phyloP scores from a whole-genome alignment of 2,329 filamentous ascomycete species.

The Trichoderma sp. region DNA sequence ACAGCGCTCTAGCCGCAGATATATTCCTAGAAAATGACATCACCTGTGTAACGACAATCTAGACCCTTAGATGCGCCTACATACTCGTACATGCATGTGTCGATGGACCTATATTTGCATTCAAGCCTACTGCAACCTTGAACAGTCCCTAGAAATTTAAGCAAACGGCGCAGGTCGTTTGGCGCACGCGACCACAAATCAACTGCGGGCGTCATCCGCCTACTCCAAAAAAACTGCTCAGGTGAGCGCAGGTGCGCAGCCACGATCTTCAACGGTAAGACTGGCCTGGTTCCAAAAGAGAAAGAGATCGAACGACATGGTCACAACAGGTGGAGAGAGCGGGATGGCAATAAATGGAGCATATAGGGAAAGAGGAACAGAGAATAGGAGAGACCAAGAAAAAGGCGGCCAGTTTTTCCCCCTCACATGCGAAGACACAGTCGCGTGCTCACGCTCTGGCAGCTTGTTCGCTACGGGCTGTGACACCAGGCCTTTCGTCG shows the following conservation, averaged over 20 bases:
- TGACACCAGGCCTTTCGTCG: slow-evolving; percentile 3
- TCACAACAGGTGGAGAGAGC: background rate
- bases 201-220: slow-evolving; percentile 11
- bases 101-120: background rate
- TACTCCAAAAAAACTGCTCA: slow-evolving; percentile 5
- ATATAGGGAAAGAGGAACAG: too few relatives aligned
- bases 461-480: slow-evolving; percentile 2
- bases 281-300: background rate
- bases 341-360: background rate
- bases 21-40: slow-evolving; percentile 1
- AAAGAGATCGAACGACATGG: background rate
- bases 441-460: slow-evolving; percentile 17
- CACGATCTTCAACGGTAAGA: background rate
- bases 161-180: background rate
- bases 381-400: background rate
- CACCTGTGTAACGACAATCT: background rate
- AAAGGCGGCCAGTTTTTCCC: background rate
- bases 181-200: slow-evolving; percentile 9
- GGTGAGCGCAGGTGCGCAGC: slow-evolving; percentile 12
- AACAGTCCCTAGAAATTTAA: background rate
- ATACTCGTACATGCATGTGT: background rate
- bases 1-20: background rate
- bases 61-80: background rate
- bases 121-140: background rate
- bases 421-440: background rate